Base-by-base conservation (phyloP, 1,139 yeast genomes). In the Groenewaldozyma auringiensis region DNA sequence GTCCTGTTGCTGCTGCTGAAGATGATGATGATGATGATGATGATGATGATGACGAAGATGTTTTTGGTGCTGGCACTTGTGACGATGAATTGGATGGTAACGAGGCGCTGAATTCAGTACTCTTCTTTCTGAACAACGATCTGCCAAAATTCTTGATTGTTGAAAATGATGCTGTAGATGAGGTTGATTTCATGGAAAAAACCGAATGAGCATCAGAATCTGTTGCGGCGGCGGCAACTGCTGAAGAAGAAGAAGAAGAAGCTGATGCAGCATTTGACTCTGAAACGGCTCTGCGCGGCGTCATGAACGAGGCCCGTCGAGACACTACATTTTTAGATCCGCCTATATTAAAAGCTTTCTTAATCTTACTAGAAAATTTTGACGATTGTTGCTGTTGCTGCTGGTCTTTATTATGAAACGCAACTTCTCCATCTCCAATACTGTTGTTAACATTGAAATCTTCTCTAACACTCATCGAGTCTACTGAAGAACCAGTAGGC, bases 121-220 rank as follows among this genome's bases (percentile, higher is more conserved):
- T 35, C 16, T 35, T 35, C 38, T 35, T 35, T 20, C 20, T 35
- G 25, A 35, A 35, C 38, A 35, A 20, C 6, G 38, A 47, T 6
- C 44, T 37, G 2, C 56, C 53, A 33, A 53, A 41, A 34, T 48
- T 51, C 18, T 47, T 48, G 31, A 60, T 45, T n/a, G 62, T 58
- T 2, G 61, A 56, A 50, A 58, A 56, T 11, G 64, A 60, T 6
- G 60, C 50, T 4, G 56, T 52, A 11, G 63, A 58, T 8, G 61
- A 47, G 16, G 51, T 54, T 2, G 62, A 58, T 37, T 50, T 49
- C 38, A 55, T 46, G 3, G 61, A 57, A 32, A 50, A 51, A 34
- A 58, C 43, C 2, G 61, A 57, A 2, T 45, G 41, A 2, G 54
- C 47, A 39, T 58, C 63, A 14, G 49, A 42, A 17, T 42, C 55